Evolutionary conservation across 108 stramenopile genomes (phyloP), one percentile per base, ranked within the genome.

Genomic region (Nitzschia sp.): DNA sequence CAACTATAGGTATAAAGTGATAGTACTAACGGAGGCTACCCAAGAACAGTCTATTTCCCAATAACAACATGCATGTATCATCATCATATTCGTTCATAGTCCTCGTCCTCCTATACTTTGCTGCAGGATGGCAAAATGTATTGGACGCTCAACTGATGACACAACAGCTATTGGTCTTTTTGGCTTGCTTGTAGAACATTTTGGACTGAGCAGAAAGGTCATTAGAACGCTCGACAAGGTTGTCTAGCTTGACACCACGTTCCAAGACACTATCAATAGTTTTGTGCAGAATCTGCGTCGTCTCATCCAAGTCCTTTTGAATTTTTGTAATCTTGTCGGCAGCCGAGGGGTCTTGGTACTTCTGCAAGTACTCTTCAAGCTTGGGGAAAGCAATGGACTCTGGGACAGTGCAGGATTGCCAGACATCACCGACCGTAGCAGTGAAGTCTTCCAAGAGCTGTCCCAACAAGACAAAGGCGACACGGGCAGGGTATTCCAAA

Each of bases 101-200:
- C 29, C 29, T 34, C 29, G 29, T 34, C 29, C 29, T 34, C 29
- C 29, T 34, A 34, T 34, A 34, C 29, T 1, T 34, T 34, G 29
- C 29, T 34, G 29, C 29, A 34, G 29, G 29, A 34, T 34, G 29
- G 29, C 29, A 34, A 34, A 34, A 34, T 5, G 29, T 1, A 34
- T 34, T 34, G 29, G 46, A 17, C 17, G 46, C 46, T 48, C 46
- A 76, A 63, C 75, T 76, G 64, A 98, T 87, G 46, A 92, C 90
- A 83, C 99, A 99, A 80, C 99, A 99, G 69, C 88, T 85, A 77
- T 99, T 98, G 42, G 97, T 98, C 84, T 96, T 96, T 77, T 94
- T 95, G 17, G 99, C 99, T 63, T 96, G 95, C 71, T 95, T 97
- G 90, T 99, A 99, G 80, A 99, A 99, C 91, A 98, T 91, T 88